Conservation (phyloP, 2,329 filamentous ascomycete species). For the Diplodia corticola region DNA sequence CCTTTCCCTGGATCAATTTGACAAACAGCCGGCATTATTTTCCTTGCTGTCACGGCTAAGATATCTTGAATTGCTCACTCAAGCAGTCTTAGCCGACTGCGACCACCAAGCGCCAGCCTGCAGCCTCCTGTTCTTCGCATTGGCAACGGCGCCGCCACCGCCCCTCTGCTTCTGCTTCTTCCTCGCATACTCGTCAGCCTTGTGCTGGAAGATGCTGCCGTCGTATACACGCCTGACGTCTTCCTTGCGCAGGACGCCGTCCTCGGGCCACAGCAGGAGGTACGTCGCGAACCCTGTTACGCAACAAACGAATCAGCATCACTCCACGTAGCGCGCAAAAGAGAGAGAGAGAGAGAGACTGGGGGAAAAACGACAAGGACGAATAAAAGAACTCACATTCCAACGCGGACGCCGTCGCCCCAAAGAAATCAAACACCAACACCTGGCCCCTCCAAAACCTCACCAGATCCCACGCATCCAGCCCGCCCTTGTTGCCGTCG, state of each 20-base stretch:
- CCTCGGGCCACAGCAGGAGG: conserved; percentile 56
- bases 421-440: conserved; percentile 47
- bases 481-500: conserved; percentile 38
- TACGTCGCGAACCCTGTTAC: conserved; percentile 53
- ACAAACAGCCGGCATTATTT: no score
- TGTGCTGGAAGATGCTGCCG: conserved; percentile 52
- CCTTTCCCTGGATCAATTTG: no score
- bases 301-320: not conserved
- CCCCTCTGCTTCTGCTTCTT: not conserved
- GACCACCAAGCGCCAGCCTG: not conserved
- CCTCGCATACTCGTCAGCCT: conserved; percentile 12
- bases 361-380: no score
- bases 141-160: not conserved
- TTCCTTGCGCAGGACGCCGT: conserved; percentile 59
- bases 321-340: no score
- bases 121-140: not conserved
- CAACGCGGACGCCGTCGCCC: conserved; percentile 47
- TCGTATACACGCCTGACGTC: conserved; percentile 56
- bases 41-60: no score
- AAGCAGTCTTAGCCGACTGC: not conserved
- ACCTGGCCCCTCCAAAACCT: conserved; percentile 45
- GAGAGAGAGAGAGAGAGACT: not conserved
- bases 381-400: conserved; percentile 39
- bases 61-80: no score
- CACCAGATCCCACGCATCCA: conserved; percentile 43